Conservation (phyloP, 2,329 filamentous ascomycete species). For the Sarocladium strictum region DNA sequence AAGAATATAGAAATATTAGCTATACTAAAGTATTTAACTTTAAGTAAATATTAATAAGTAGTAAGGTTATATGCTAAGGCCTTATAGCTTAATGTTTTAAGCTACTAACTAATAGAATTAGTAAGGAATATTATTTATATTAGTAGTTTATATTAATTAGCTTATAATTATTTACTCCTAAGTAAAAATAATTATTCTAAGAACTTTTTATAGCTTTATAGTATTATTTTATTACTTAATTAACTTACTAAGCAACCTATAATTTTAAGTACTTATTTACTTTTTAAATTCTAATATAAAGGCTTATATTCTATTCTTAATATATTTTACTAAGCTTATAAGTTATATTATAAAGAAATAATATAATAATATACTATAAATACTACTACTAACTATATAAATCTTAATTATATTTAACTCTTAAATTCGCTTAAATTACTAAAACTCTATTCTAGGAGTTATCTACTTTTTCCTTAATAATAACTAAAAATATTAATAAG, state of each 20-base stretch:
- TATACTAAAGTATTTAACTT: background rate
- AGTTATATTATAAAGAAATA: background rate
- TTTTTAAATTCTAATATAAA: too few species aligned
- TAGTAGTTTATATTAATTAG: too few species aligned
- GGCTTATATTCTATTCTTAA: background rate
- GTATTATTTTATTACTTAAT: too few species aligned
- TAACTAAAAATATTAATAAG: background rate
- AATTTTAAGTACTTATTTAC: background rate
- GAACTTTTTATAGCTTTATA: background rate
- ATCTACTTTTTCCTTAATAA: background rate
- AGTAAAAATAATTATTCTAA: too few species aligned
- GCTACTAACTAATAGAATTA: background rate
- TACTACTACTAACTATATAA: background rate
- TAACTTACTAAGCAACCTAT: background rate
- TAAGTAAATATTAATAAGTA: background rate
- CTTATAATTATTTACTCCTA: too few species aligned
- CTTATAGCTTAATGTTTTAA: background rate
- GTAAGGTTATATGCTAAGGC: background rate
- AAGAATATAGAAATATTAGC: background rate
- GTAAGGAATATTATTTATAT: background rate
- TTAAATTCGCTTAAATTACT: background rate
- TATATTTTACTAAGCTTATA: background rate
- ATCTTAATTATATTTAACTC: background rate
- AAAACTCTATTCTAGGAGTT: background rate
- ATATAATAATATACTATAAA: background rate